These are phyloP conservation scores for Neurospora tetraspora DNA, from an alignment of 495 filamentous ascomycete genomes.

Conservation along the genomic window DNA sequence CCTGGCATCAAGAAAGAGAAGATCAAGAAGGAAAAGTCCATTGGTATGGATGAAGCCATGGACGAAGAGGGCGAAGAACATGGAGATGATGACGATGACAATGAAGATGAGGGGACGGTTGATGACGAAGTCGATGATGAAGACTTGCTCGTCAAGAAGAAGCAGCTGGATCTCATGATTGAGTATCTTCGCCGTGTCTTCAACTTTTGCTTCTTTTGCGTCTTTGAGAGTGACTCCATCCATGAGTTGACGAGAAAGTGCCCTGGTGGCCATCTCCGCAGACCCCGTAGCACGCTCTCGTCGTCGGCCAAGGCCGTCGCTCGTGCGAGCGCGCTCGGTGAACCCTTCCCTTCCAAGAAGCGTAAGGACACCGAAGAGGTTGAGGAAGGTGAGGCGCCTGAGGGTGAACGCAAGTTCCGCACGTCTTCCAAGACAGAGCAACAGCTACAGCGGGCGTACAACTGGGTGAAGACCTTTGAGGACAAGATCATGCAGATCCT, in stretches of 20 bases:
- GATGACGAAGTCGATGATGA: slow-evolving; percentile 83
- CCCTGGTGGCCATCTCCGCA: slow-evolving; percentile 88
- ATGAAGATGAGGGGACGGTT: slow-evolving; percentile 65
- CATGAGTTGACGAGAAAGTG: slow-evolving; percentile 94
- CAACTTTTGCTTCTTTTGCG: slow-evolving; percentile 99
- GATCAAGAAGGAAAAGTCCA: slow-evolving; percentile 41
- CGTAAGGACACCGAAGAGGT: slow-evolving; percentile 54
- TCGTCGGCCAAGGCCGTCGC: slow-evolving; percentile 77
- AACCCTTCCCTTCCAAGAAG: slow-evolving; percentile 73
- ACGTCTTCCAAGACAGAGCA: slow-evolving; percentile 71
- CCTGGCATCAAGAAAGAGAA: slow-evolving; percentile 47
- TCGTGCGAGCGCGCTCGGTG: slow-evolving; percentile 64
- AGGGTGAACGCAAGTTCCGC: slow-evolving; percentile 54
- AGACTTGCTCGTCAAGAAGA: slow-evolving; percentile 84
- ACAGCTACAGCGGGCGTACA: slow-evolving; percentile 88
- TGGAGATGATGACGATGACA: slow-evolving; percentile 54
- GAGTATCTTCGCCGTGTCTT: slow-evolving; percentile 94
- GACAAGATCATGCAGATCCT: slow-evolving; percentile 90
- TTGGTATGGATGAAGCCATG: slow-evolving; percentile 57
- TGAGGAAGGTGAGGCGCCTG: slow-evolving; percentile 52
- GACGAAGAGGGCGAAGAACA: slow-evolving; percentile 65
- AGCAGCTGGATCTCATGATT: slow-evolving; percentile 89
- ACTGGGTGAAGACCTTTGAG: slow-evolving; percentile 99
- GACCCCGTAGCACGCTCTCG: slow-evolving; percentile 73
- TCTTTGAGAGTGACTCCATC: slow-evolving; percentile 94